These are phyloP conservation scores for Penicillium expansum DNA, from an alignment of 2,329 filamentous ascomycete genomes.

Conservation along the genomic window DNA sequence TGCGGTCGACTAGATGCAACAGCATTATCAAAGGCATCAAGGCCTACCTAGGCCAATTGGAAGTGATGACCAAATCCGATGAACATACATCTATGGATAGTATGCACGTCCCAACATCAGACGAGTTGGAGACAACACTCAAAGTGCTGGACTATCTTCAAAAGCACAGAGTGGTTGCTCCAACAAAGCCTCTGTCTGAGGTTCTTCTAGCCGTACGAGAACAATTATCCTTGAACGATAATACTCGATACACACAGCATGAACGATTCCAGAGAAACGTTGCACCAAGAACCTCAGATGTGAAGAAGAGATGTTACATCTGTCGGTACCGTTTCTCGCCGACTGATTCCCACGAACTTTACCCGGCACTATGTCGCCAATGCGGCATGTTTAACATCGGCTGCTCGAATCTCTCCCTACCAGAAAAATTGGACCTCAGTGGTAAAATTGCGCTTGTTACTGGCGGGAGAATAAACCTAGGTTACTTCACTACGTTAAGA, in stretches of 20 bases:
- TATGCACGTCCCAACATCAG: constrained; percentile 12
- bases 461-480: constrained; percentile 37
- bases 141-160: constrained; percentile 23
- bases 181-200: constrained; percentile 7
- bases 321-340: constrained; percentile 26
- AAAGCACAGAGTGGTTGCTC: constrained; percentile 7
- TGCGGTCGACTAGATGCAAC: constrained; percentile 16
- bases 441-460: constrained; percentile 36
- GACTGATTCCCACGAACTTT: constrained; percentile 21
- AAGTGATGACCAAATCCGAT: background rate
- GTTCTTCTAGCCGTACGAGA: constrained; percentile 7
- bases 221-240: no score
- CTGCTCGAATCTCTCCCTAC: constrained; percentile 29
- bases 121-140: constrained; percentile 15
- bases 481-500: constrained; percentile 34
- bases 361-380: constrained; percentile 32
- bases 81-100: background rate
- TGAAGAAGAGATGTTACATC: constrained; percentile 32
- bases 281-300: background rate
- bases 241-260: constrained; percentile 3
- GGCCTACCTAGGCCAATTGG: constrained; percentile 19
- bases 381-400: constrained; percentile 38
- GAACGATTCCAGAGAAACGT: background rate
- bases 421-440: constrained; percentile 25
- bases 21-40: constrained; percentile 18